phyloP scores from a whole-genome alignment of 2,329 filamentous ascomycete genomes.

The Ambrosiella beaveri region DNA sequence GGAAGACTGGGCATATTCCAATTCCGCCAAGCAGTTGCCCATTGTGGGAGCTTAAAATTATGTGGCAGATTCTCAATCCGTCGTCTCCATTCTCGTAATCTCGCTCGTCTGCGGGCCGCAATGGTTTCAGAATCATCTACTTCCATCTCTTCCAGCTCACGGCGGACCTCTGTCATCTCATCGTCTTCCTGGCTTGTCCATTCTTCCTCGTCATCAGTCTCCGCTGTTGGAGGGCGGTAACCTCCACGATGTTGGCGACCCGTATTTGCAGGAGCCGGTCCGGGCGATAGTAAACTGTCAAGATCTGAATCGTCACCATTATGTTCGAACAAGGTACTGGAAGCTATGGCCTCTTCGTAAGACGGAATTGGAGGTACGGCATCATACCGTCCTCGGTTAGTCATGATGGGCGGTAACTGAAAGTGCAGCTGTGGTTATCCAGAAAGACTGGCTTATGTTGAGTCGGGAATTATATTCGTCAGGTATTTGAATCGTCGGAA shows the following conservation, averaged over 20 bases:
- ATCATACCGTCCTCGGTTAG: conserved; percentile 15
- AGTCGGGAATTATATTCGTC: neutral
- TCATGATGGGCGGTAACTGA: conserved; percentile 4
- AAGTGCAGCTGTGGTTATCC: neutral
- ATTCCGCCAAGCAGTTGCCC: conserved; percentile 38
- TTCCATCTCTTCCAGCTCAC: conserved; percentile 80
- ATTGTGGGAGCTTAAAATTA: conserved; percentile 33
- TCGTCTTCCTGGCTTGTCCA: conserved; percentile 33
- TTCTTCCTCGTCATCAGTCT: conserved; percentile 51
- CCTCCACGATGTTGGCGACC: conserved; percentile 30
- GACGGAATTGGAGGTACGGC: conserved; percentile 16
- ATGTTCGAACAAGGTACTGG: conserved; percentile 7
- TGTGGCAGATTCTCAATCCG: conserved; percentile 21
- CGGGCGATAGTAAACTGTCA: conserved; percentile 49
- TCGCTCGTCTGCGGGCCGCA: conserved; percentile 24
- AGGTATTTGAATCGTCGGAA: neutral
- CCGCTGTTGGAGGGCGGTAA: conserved; percentile 69
- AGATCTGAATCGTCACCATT: conserved; percentile 32
- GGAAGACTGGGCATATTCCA: conserved; percentile 31
- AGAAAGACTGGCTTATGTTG: neutral
- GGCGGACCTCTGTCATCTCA: conserved; percentile 50
- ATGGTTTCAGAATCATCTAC: conserved; percentile 58
- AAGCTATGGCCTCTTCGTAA: conserved; percentile 17
- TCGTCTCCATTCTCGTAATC: conserved; percentile 17
- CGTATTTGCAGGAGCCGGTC: conserved; percentile 19